A percentile compares a stretch with the other conserved stretches of the same genome.
phyloP scores from a whole-genome alignment of 225 moss, liverwort and hornwort species.

The Straminergon stramineum region DNA sequence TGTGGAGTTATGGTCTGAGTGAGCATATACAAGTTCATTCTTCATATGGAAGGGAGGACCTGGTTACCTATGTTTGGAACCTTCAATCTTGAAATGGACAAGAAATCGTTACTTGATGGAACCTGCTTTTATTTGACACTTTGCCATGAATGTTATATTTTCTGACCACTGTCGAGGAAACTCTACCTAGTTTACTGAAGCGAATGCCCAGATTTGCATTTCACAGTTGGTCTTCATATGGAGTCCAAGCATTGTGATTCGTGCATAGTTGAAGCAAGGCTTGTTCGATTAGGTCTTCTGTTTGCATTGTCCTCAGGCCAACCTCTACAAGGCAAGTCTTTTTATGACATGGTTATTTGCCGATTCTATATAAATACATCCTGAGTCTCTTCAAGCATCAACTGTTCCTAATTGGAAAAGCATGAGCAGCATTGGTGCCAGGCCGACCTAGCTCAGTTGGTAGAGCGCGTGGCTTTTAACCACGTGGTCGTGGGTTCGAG shows the following conservation, averaged over 20 bases:
- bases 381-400: fast-evolving
- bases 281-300: background rate
- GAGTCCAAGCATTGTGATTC: background rate
- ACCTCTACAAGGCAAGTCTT: background rate
- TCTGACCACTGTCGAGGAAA: background rate
- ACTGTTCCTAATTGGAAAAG: fast-evolving
- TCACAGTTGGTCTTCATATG: background rate
- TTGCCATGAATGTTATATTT: background rate
- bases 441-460: conserved; percentile 14
- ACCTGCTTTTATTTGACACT: background rate
- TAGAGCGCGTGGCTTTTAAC: conserved; percentile 13
- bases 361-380: fast-evolving
- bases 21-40: background rate
- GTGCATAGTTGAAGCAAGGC: background rate
- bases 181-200: background rate
- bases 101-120: background rate
- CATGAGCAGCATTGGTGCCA: too few relatives aligned
- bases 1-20: background rate
- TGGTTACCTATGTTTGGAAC: background rate
- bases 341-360: too few relatives aligned
- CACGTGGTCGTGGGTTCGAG: conserved; percentile 13
- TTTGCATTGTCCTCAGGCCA: background rate
- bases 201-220: background rate
- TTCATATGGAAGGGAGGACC: background rate
- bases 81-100: background rate